phyloP scores from a whole-genome alignment of 1,284 basidiomycete species.

The Boletus mariae region DNA sequence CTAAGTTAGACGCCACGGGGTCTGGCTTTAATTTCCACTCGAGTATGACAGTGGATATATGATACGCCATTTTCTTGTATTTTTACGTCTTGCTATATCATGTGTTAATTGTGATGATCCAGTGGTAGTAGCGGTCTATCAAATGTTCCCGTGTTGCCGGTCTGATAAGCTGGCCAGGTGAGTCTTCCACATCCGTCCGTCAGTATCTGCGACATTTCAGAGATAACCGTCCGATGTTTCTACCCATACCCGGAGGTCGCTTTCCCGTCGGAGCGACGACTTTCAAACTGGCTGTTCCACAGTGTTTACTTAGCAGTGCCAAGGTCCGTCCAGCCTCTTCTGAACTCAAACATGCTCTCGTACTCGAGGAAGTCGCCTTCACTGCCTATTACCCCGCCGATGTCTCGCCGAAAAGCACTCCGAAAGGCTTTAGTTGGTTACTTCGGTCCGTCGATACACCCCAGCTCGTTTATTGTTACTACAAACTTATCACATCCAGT shows the following conservation, averaged over 20 bases:
- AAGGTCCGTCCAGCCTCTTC: conserved; percentile 31
- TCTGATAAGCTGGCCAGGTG: no score
- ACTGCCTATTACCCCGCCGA: conserved; percentile 59
- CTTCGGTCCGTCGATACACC: conserved; percentile 38
- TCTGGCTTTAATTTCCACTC: no score
- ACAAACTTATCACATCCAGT: conserved; percentile 23
- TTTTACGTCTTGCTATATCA: conserved; percentile 33
- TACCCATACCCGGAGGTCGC: conserved; percentile 33
- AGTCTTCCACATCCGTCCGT: no score
- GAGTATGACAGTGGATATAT: not conserved
- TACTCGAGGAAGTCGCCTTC: conserved; percentile 54
- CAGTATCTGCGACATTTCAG: no score
- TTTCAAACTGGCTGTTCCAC: conserved; percentile 43
- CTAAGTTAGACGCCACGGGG: no score
- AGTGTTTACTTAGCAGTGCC: conserved; percentile 20
- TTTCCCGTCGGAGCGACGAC: conserved; percentile 55
- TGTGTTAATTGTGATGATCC: no score
- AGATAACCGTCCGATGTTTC: not conserved
- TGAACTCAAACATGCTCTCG: conserved; percentile 38
- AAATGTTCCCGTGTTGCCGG: no score
- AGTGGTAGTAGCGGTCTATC: no score
- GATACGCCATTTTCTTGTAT: conserved; percentile 26
- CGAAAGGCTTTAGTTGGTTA: conserved; percentile 50
- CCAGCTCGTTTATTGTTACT: not conserved
- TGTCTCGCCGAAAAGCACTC: conserved; percentile 20